Percentiles rank a stretch among this genome's conserved stretches.
These are phyloP conservation scores for Cyberlindnera xishuangbannaensis DNA, from an alignment of 805 yeast species.

Conservation along the genomic window DNA sequence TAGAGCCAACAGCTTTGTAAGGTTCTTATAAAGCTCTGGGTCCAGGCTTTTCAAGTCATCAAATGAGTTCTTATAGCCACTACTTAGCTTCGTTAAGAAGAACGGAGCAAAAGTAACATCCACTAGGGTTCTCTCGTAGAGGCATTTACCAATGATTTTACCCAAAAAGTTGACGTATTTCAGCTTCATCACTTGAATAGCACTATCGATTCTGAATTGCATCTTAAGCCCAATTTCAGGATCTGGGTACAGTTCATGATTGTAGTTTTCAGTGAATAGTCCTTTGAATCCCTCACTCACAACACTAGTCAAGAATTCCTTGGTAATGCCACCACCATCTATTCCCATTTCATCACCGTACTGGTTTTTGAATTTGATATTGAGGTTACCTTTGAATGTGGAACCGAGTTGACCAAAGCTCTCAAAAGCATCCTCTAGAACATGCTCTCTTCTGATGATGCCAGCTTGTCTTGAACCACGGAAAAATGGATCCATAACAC, in stretches of 20 bases:
- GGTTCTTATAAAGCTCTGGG: conserved; percentile 53
- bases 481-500: neutral
- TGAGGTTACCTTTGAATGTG: conserved; percentile 50
- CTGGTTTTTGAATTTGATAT: conserved; percentile 64
- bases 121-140: conserved; percentile 75
- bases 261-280: conserved; percentile 38
- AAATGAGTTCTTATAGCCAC: conserved; percentile 51
- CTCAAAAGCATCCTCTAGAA: conserved; percentile 71
- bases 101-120: conserved; percentile 85
- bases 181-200: conserved; percentile 25
- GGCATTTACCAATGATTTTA: conserved; percentile 78
- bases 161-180: conserved; percentile 61
- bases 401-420: conserved; percentile 49
- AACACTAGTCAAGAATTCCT: conserved; percentile 77
- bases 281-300: conserved; percentile 57
- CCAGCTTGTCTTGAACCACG: conserved; percentile 30
- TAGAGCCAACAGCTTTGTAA: conserved; percentile 57
- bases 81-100: conserved; percentile 53
- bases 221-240: conserved; percentile 42
- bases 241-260: conserved; percentile 71
- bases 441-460: conserved; percentile 57
- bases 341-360: conserved; percentile 84
- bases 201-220: conserved; percentile 28
- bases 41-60: conserved; percentile 78
- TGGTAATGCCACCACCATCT: conserved; percentile 96